These are phyloP conservation scores for Rhizopus delemar DNA, from an alignment of 371 early-diverging fungal species.

Conservation along the genomic window DNA sequence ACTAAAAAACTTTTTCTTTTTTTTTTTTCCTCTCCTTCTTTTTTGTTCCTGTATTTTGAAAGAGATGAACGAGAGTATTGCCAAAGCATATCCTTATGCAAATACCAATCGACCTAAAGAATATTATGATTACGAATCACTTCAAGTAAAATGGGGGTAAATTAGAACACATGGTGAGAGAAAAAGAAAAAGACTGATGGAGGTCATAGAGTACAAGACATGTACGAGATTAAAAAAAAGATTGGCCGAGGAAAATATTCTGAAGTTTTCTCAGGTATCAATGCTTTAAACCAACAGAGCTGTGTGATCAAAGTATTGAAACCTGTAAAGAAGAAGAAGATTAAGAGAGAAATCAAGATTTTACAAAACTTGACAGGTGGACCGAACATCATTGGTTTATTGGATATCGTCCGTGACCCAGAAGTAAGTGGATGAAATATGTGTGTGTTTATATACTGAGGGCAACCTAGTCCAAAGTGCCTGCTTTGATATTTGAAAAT, in stretches of 20 bases:
- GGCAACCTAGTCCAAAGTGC: constrained; percentile 74
- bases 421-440: constrained; percentile 51
- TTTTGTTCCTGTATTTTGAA: not conserved
- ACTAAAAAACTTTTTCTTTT: not conserved
- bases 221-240: constrained; percentile 96
- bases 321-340: constrained; percentile 99
- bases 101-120: constrained; percentile 32
- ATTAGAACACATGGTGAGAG: not conserved
- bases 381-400: constrained; percentile 90
- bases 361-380: constrained; percentile 97
- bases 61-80: constrained; percentile 28
- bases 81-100: constrained; percentile 27
- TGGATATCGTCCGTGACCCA: constrained; percentile 97
- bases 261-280: constrained; percentile 99
- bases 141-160: constrained; percentile 39
- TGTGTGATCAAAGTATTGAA: constrained; percentile 99
- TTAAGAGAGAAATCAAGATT: constrained; percentile 99
- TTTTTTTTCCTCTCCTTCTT: not conserved
- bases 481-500: constrained; percentile 96
- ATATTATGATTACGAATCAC: constrained; percentile 33
- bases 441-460: not conserved
- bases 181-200: not conserved
- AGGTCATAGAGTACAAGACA: constrained; percentile 69
- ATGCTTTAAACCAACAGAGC: constrained; percentile 72
- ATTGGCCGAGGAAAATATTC: constrained; percentile 99